Conservation (phyloP, 345 rosid species). For the Hibiscus trionum region DNA sequence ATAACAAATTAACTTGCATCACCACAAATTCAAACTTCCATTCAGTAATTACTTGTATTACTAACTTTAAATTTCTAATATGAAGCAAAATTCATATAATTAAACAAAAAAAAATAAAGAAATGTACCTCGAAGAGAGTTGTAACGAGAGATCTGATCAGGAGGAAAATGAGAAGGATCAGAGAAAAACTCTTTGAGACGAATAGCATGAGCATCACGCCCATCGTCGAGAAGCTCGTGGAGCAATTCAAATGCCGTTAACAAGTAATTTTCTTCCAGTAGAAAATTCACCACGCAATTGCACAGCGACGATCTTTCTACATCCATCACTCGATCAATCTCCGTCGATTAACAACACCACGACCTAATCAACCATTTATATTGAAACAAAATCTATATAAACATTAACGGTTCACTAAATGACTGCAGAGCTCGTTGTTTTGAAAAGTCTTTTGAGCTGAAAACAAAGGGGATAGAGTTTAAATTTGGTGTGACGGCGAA, state of each 20-base stretch:
- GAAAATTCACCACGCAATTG: slow-evolving; percentile 93
- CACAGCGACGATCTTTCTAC: slow-evolving; percentile 94
- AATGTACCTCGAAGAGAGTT: slow-evolving; percentile 68
- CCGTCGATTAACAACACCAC: neutral
- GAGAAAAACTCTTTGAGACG: slow-evolving; percentile 90
- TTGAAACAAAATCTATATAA: neutral
- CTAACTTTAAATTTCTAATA: neutral
- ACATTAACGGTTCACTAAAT: neutral
- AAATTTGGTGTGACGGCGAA: neutral
- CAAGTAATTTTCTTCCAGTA: slow-evolving; percentile 86
- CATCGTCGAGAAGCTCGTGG: slow-evolving; percentile 95
- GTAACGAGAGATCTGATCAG: slow-evolving; percentile 93
- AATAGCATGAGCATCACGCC: slow-evolving; percentile 87
- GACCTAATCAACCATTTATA: neutral
- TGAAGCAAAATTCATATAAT: neutral
- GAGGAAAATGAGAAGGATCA: slow-evolving; percentile 79
- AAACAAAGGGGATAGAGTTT: neutral
- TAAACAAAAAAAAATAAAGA: neutral
- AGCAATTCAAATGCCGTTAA: slow-evolving; percentile 90
- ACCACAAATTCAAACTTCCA: neutral
- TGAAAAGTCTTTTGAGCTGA: neutral
- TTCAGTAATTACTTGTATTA: neutral
- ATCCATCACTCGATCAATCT: slow-evolving; percentile 37
- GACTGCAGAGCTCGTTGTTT: neutral
- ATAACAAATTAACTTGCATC: neutral